Percentiles rank a stretch among this genome's conserved stretches.
These are phyloP conservation scores for Pestalotiopsis sp. DNA, from an alignment of 2,329 filamentous ascomycete genomes.

Conservation along the genomic window DNA sequence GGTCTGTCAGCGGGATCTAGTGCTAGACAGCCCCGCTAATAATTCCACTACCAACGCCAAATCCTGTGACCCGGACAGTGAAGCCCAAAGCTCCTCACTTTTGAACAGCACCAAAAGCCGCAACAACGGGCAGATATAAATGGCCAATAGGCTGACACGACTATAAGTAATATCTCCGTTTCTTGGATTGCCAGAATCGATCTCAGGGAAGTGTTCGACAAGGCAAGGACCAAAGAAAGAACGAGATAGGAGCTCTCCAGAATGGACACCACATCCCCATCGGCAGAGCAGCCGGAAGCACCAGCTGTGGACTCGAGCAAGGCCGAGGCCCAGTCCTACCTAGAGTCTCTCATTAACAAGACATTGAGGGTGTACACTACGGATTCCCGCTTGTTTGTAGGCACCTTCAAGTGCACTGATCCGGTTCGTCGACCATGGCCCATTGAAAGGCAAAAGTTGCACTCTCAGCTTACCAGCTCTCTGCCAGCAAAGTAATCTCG, in stretches of 20 bases:
- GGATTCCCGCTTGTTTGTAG: slow-evolving; percentile 86
- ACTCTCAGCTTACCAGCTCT: background rate
- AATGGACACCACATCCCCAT: background rate
- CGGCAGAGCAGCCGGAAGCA: background rate
- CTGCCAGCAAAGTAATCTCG: slow-evolving; percentile 79
- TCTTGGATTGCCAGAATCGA: background rate
- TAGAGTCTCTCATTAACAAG: slow-evolving; percentile 73
- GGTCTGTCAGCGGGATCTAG: background rate
- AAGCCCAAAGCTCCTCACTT: background rate
- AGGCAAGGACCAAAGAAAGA: background rate
- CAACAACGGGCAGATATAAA: background rate
- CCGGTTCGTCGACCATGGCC: slow-evolving; percentile 53
- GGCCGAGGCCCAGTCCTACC: slow-evolving; percentile 56
- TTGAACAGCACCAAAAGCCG: background rate
- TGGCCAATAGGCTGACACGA: background rate
- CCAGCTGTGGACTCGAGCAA: slow-evolving; percentile 28
- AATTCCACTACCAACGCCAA: background rate
- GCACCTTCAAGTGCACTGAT: slow-evolving; percentile 93
- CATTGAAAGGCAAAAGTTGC: background rate
- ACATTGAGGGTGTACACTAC: slow-evolving; percentile 78
- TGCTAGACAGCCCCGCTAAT: slow-evolving; percentile 5
- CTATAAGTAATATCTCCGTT: no score
- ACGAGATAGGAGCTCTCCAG: background rate
- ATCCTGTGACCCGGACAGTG: background rate
- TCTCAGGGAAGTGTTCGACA: background rate